Evolutionary conservation across 257 asterid species (phyloP).

Genomic region (Gardenia jasminoides): DNA sequence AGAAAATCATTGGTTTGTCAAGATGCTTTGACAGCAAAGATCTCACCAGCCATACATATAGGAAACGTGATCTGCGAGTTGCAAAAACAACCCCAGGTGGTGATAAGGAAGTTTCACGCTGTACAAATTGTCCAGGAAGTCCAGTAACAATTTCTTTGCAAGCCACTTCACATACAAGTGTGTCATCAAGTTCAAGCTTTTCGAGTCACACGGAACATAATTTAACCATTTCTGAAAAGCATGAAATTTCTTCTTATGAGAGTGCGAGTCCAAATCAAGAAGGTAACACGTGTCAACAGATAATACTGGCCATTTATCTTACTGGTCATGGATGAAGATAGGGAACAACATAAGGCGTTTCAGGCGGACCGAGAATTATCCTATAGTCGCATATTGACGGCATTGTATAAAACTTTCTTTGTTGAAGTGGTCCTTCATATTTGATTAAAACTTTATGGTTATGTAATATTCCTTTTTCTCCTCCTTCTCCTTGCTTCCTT

Average conservation of each 20-base stretch:
- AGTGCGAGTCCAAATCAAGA: too few relatives aligned
- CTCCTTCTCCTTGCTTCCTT: too few relatives aligned
- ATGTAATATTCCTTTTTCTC: too few relatives aligned
- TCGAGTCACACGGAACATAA: constrained; percentile 29
- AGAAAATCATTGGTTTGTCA: constrained; percentile 15
- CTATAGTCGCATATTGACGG: too few relatives aligned
- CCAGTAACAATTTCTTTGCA: constrained; percentile 23
- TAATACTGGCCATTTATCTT: too few relatives aligned
- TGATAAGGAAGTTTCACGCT: constrained; percentile 4
- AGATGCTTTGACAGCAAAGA: constrained; percentile 35
- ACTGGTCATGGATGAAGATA: too few relatives aligned
- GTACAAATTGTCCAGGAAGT: constrained; percentile 15
- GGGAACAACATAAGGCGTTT: too few relatives aligned
- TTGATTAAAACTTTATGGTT: too few relatives aligned
- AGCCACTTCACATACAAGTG: constrained; percentile 20
- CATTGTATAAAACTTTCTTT: too few relatives aligned
- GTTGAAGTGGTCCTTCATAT: too few relatives aligned
- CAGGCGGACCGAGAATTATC: too few relatives aligned
- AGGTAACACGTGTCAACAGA: too few relatives aligned
- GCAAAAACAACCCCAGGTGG: background rate
- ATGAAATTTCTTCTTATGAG: background rate
- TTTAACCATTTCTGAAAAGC: constrained; percentile 4
- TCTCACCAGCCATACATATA: constrained; percentile 42
- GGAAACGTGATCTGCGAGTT: constrained; percentile 14
- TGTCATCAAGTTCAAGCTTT: constrained; percentile 32